Conservation (phyloP, 257 asterid species). For the Solanum habrochaites region DNA sequence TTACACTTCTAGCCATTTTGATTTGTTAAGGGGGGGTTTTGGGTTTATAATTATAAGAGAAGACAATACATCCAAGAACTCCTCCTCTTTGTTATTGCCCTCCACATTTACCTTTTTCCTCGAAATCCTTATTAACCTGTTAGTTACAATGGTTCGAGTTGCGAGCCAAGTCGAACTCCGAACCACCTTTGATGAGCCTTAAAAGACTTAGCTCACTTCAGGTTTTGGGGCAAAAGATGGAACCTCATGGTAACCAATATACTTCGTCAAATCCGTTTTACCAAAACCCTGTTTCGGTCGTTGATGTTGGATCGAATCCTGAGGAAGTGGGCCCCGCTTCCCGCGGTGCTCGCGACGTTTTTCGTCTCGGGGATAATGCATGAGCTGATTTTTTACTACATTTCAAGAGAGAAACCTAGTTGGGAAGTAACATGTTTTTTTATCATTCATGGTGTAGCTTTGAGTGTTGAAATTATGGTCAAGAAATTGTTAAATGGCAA, state of each 20-base stretch:
- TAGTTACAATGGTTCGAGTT: constrained; percentile 3
- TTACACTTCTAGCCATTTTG: background rate
- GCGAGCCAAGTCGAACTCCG: constrained; percentile 20
- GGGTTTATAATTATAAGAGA: constrained; percentile 9
- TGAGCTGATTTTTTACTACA: constrained; percentile 37
- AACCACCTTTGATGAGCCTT: constrained; percentile 42
- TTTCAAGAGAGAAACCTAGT: constrained; percentile 31
- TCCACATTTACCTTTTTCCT: constrained; percentile 31
- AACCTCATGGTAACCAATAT: constrained; percentile 39
- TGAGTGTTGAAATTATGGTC: constrained; percentile 16
- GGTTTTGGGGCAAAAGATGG: constrained; percentile 66
- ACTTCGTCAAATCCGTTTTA: constrained; percentile 22
- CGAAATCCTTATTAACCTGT: constrained; percentile 27
- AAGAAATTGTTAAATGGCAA: constrained; percentile 12
- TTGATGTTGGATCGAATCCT: background rate
- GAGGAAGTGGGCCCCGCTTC: constrained; percentile 7
- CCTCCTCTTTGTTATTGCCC: constrained; percentile 11
- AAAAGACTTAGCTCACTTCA: constrained; percentile 39
- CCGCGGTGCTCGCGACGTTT: constrained; percentile 25
- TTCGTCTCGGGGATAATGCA: constrained; percentile 61
- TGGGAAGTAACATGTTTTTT: constrained; percentile 34
- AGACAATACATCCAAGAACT: constrained; percentile 14
- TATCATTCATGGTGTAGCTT: constrained; percentile 27
- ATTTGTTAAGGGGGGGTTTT: too few relatives aligned
- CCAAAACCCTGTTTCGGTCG: constrained; percentile 14